These are phyloP conservation scores for Epithemia pelagica DNA, from an alignment of 108 stramenopile genomes.

Conservation along the genomic window DNA sequence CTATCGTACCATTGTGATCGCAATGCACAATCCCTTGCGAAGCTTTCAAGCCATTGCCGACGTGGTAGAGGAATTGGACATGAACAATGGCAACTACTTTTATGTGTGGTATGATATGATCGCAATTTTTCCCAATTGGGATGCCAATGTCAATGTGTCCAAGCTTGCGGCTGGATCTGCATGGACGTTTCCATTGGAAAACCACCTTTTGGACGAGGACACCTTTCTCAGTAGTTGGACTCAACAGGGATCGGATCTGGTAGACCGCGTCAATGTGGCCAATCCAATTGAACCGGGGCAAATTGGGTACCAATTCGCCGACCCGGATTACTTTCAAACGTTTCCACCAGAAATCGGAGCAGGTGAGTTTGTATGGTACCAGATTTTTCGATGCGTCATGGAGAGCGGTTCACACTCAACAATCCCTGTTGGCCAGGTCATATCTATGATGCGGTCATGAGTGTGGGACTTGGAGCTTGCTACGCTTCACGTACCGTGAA, in stretches of 20 bases:
- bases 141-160: neutral
- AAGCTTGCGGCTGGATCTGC: neutral
- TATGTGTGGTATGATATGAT: neutral
- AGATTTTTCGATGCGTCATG: too few species aligned
- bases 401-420: too few species aligned
- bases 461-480: constrained; percentile 12
- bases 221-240: neutral
- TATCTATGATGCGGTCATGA: constrained; percentile 12
- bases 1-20: constrained; percentile 5
- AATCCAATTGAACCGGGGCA: neutral
- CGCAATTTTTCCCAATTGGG: neutral
- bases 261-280: neutral
- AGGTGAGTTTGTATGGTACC: neutral
- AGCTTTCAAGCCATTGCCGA: constrained; percentile 6
- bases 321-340: neutral
- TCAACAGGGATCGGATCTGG: neutral
- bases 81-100: constrained; percentile 14
- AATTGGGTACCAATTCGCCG: neutral
- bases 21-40: neutral
- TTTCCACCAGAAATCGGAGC: neutral
- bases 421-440: neutral
- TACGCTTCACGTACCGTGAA: neutral
- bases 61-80: constrained; percentile 8
- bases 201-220: neutral
- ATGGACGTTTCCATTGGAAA: neutral